Evolutionary conservation across 139 green algal genomes (phyloP), one percentile per base, ranked within the genome.

Genomic region (Diplosphaera chodatii): DNA sequence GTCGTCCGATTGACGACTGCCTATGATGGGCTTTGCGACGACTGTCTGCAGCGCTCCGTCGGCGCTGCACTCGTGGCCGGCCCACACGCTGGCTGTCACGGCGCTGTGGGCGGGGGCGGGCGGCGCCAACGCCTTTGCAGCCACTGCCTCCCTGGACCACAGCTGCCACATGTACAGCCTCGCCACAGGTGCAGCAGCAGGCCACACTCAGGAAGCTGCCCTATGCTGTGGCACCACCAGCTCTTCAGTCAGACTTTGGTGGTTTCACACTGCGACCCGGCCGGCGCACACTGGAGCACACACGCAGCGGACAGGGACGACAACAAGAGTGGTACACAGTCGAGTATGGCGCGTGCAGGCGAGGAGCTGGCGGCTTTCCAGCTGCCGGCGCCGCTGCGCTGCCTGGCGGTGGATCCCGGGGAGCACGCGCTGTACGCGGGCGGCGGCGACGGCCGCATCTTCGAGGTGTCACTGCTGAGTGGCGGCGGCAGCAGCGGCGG

Each of bases 61-160:
- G 68, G 78, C 88, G 1, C 83, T 92, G 63, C 81, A 91, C 70
- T 84, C 86, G 13, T 95, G 90, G 89, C 89, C 84, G 0, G 87
- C 94, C 30, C 93, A 98, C 78, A 94, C 90, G 0, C 82, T 97
- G 22, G 84, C 87, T 0, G 78, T 98, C 1, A 96, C 88, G 2
- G 76, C 65, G 30, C 63, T 98, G 32, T 64, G 67, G 27, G 55
- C 84, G 2, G 82, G 89, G 16, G 69, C 68, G 0, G 88, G 85
- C 0, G 87, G 81, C 31, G 71, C 65, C 27, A 82, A 74, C 29
- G 79, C 82, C 5, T 37, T 95, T 2, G 70, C 93, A 2, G 83
- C 84, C 2, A 91, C 85, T 2, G 80, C 70, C 15, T 92, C 85
- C 8, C 70, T 90, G 20, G 93, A 98, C 80, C 80, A 85, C 28